phyloP scores from a whole-genome alignment of 2,329 filamentous ascomycete species.

The Pseudocercospora fijiensis region DNA sequence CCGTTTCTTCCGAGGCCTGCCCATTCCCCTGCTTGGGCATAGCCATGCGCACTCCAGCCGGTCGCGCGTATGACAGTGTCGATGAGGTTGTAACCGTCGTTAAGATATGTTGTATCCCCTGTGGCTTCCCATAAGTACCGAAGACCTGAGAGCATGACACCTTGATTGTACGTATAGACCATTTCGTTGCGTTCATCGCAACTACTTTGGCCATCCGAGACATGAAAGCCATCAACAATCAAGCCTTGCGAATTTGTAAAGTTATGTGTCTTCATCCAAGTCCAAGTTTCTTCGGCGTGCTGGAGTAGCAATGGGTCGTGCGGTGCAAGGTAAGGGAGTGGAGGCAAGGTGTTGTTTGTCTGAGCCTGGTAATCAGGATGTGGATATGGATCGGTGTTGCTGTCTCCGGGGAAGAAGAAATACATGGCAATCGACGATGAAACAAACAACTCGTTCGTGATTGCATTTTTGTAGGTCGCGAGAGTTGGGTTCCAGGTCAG shows the following conservation, averaged over 20 bases:
- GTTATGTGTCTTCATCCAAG: constrained; percentile 74
- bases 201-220: constrained; percentile 58
- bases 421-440: constrained; percentile 88
- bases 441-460: constrained; percentile 91
- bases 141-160: constrained; percentile 80
- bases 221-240: constrained; percentile 82
- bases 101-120: constrained; percentile 66
- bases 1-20: constrained; percentile 48
- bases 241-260: constrained; percentile 78
- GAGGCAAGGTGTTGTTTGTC: constrained; percentile 49
- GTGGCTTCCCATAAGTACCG: constrained; percentile 79
- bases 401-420: constrained; percentile 79
- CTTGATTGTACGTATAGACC: constrained; percentile 96
- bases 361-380: constrained; percentile 35
- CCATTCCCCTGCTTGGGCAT: constrained; percentile 51
- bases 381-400: constrained; percentile 53
- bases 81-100: constrained; percentile 77
- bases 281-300: constrained; percentile 74
- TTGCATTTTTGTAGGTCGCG: constrained; percentile 89
- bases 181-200: constrained; percentile 79
- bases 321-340: constrained; percentile 25
- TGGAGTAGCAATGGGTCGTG: constrained; percentile 58
- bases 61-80: constrained; percentile 73
- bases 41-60: constrained; percentile 57
- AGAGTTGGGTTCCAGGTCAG: constrained; percentile 88